A percentile compares a stretch with the other conserved stretches of the same genome.
Conservation (phyloP, 441 rosid genomes). For the Croton setiger region DNA sequence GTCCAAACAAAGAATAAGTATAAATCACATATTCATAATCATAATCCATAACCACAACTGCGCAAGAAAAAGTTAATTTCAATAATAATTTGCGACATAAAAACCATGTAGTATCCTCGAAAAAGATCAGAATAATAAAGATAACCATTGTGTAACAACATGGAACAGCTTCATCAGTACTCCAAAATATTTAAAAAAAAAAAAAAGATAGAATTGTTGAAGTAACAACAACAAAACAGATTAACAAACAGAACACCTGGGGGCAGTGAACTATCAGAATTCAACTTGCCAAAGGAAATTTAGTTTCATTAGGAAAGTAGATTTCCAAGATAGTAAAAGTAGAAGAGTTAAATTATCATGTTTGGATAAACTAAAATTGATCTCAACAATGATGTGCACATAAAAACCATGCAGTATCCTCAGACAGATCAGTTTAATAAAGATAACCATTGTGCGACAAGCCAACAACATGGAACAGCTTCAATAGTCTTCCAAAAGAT, state of each 20-base stretch:
- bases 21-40: background rate
- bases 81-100: background rate
- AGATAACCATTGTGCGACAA: too few species aligned
- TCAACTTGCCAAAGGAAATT: too few species aligned
- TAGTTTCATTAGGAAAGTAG: too few species aligned
- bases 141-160: background rate
- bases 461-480: too few species aligned
- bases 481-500: too few species aligned
- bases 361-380: too few species aligned
- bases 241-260: background rate
- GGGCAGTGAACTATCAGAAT: too few species aligned
- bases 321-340: too few species aligned
- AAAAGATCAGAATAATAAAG: background rate
- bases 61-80: background rate
- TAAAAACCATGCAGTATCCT: too few species aligned
- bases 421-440: too few species aligned
- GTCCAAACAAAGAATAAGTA: background rate
- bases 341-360: too few species aligned
- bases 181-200: background rate
- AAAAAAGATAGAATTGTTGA: background rate
- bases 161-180: background rate
- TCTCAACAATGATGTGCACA: too few species aligned
- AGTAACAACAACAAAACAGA: background rate
- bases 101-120: background rate
- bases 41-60: background rate